phyloP scores from a whole-genome alignment of 257 asterid species.

The Rauvolfia tetraphylla region DNA sequence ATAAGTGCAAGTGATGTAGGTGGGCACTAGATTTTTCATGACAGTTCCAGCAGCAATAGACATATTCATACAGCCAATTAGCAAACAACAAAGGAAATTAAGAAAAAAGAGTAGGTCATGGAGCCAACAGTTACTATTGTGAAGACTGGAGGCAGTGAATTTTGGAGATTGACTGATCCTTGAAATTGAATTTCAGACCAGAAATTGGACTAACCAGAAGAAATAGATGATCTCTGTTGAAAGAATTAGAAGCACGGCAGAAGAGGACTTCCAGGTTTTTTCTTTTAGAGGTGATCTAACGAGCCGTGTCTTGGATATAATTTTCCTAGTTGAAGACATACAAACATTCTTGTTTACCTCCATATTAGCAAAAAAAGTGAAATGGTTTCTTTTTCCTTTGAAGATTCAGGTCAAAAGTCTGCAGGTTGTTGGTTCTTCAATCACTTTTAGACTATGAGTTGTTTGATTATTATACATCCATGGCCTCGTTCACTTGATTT shows the following conservation, averaged over 20 bases:
- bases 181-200: constrained; percentile 7
- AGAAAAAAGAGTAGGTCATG: constrained; percentile 2
- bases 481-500: constrained; percentile 5
- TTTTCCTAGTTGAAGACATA: background rate
- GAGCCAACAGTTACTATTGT: constrained; percentile 6
- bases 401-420: background rate
- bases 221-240: constrained; percentile 4
- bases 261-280: background rate
- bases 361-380: background rate
- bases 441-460: background rate
- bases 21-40: constrained; percentile 16
- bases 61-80: constrained; percentile 11
- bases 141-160: background rate
- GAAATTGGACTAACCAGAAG: background rate
- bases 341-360: background rate
- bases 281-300: background rate
- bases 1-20: constrained; percentile 16
- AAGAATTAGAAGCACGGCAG: background rate
- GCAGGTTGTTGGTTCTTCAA: background rate
- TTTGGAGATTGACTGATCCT: background rate
- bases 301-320: background rate
- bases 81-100: constrained; percentile 8
- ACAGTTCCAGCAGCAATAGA: constrained; percentile 5
- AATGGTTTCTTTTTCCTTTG: background rate
- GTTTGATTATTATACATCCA: background rate